Evolutionary conservation across 805 yeast species (phyloP).

Genomic region (Myxozyma mucilagina): DNA sequence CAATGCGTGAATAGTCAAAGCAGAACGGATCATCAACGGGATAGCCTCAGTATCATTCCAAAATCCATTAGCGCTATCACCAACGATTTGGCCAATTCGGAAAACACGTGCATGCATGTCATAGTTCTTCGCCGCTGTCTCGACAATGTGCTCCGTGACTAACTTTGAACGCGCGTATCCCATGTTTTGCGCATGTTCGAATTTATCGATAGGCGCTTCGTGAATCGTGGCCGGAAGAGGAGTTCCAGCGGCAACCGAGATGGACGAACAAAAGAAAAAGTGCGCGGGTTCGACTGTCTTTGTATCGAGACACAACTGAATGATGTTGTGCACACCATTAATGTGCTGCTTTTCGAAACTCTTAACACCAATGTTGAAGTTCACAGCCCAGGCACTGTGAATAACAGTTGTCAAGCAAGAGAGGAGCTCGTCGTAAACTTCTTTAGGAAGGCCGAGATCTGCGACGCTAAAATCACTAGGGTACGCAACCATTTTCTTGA

Average conservation of each 20-base stretch:
- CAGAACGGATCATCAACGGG: slow-evolving; percentile 25
- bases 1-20: slow-evolving; percentile 16
- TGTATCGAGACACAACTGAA: slow-evolving; percentile 17
- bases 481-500: slow-evolving; percentile 12
- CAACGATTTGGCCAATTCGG: slow-evolving; percentile 25
- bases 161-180: slow-evolving; percentile 28
- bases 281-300: slow-evolving; percentile 6
- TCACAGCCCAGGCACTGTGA: slow-evolving; percentile 29
- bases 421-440: not conserved
- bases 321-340: slow-evolving; percentile 17
- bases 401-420: slow-evolving; percentile 13
- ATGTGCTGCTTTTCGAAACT: slow-evolving; percentile 25
- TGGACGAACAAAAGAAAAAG: slow-evolving; percentile 24
- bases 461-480: slow-evolving; percentile 11
- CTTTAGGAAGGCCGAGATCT: slow-evolving; percentile 16
- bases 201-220: slow-evolving; percentile 10
- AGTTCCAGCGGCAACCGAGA: slow-evolving; percentile 20
- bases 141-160: slow-evolving; percentile 18
- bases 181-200: slow-evolving; percentile 21
- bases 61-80: slow-evolving; percentile 17
- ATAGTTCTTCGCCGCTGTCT: slow-evolving; percentile 4
- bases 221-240: slow-evolving; percentile 20
- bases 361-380: slow-evolving; percentile 17
- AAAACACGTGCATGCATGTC: slow-evolving; percentile 14
- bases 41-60: slow-evolving; percentile 30